These are phyloP conservation scores for Paraconiothyrium sp. DNA, from an alignment of 2,329 filamentous ascomycete species.

Conservation along the genomic window DNA sequence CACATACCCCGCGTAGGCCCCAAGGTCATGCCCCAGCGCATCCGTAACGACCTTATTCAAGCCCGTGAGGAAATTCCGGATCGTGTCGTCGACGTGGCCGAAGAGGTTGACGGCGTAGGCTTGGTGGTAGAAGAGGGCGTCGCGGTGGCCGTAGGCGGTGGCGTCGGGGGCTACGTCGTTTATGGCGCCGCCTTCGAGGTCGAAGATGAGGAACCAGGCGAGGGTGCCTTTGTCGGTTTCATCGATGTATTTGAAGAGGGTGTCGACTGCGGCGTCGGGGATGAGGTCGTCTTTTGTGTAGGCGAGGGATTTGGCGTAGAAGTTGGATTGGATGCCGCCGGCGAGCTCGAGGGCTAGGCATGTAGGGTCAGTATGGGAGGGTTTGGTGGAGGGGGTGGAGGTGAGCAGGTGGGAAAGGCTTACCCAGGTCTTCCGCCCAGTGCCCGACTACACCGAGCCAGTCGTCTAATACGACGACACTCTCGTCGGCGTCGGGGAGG, in stretches of 20 bases:
- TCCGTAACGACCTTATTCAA: slow-evolving; percentile 52
- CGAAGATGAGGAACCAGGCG: slow-evolving; percentile 48
- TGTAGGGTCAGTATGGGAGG: neutral
- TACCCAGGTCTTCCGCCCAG: slow-evolving; percentile 41
- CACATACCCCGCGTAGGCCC: slow-evolving; percentile 63
- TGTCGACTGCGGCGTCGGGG: slow-evolving; percentile 40
- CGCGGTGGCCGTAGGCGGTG: slow-evolving; percentile 45
- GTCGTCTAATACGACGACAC: slow-evolving; percentile 39
- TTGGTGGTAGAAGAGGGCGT: slow-evolving; percentile 48
- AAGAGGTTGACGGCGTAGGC: slow-evolving; percentile 49
- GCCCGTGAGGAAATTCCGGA: slow-evolving; percentile 51
- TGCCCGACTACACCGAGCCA: slow-evolving; percentile 46
- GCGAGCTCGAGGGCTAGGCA: slow-evolving; percentile 34
- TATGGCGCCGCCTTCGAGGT: slow-evolving; percentile 45
- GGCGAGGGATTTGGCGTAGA: slow-evolving; percentile 48
- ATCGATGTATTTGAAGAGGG: slow-evolving; percentile 45
- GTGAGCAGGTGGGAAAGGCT: neutral
- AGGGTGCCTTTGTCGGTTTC: slow-evolving; percentile 42
- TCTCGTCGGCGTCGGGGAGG: slow-evolving; percentile 34
- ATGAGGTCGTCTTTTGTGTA: slow-evolving; percentile 45
- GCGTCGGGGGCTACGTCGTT: slow-evolving; percentile 43
- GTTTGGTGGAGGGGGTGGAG: neutral
- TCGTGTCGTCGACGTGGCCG: slow-evolving; percentile 45
- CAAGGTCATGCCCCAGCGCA: slow-evolving; percentile 47
- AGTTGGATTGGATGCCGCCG: slow-evolving; percentile 42